Conservation (phyloP, 345 rosid species). For the Citrus sinensis region DNA sequence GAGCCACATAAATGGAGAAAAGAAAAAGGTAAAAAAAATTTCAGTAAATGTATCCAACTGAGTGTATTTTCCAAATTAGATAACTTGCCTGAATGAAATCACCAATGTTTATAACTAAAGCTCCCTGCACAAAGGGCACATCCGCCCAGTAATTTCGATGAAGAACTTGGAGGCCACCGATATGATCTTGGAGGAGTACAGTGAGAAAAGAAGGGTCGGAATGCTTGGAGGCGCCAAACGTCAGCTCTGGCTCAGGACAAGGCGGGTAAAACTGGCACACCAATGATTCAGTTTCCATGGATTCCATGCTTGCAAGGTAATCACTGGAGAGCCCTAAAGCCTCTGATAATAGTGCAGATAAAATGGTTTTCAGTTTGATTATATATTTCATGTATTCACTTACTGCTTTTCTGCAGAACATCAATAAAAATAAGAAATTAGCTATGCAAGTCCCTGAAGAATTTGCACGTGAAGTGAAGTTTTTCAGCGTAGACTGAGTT, state of each 20-base stretch:
- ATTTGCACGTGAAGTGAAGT: not conserved
- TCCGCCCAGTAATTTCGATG: conserved; percentile 42
- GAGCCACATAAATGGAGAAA: conserved; percentile 9
- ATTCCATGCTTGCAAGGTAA: conserved; percentile 32
- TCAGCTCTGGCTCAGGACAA: conserved; percentile 52
- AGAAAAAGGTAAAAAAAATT: not conserved
- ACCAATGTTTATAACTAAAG: conserved; percentile 42
- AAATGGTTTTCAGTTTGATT: conserved; percentile 22
- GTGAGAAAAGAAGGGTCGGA: conserved; percentile 47
- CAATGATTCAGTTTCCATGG: conserved; percentile 45
- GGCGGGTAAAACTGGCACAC: conserved; percentile 48
- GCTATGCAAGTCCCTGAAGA: not conserved
- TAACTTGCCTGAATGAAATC: conserved; percentile 47
- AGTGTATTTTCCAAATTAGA: not conserved
- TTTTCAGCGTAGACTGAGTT: not conserved
- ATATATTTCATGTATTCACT: conserved; percentile 32
- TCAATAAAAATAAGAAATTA: not conserved
- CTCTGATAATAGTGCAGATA: conserved; percentile 40
- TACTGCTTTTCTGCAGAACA: conserved; percentile 33
- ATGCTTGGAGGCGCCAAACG: conserved; percentile 42
- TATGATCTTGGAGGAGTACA: conserved; percentile 41
- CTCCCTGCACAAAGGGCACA: conserved; percentile 33
- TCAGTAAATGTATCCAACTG: not conserved
- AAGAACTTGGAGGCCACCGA: conserved; percentile 48
- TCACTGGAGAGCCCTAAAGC: conserved; percentile 37